A percentile compares a stretch with the other conserved stretches of the same genome.
Evolutionary conservation across 257 asterid genomes (phyloP).

Genomic region (Nicotiana noctiflora): DNA sequence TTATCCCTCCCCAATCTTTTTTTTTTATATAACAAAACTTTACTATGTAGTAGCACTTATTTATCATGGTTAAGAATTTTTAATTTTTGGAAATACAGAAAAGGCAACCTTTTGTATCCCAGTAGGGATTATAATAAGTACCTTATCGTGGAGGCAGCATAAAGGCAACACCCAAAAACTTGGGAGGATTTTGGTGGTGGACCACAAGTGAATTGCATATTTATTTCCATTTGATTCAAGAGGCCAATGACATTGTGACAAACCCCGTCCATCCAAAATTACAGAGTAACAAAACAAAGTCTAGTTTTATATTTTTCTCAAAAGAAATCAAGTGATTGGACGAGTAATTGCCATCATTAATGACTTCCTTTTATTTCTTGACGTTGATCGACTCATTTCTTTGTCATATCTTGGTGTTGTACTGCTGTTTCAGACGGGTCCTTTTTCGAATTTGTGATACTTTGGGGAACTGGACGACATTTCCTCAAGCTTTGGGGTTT

Average conservation of each 20-base stretch:
- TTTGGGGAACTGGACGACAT: too few relatives aligned
- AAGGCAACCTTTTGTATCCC: too few relatives aligned
- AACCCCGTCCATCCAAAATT: constrained; percentile 12
- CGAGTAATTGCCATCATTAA: not conserved
- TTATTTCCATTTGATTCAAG: not conserved
- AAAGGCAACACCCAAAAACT: not conserved
- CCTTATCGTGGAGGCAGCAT: not conserved
- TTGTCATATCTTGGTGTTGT: not conserved
- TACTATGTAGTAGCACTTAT: not conserved
- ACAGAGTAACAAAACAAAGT: not conserved
- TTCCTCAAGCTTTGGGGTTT: not conserved
- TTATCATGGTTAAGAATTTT: not conserved
- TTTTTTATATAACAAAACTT: too few relatives aligned
- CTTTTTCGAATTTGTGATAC: not conserved
- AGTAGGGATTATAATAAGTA: not conserved
- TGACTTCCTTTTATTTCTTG: not conserved
- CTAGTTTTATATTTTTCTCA: not conserved
- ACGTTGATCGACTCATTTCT: not conserved
- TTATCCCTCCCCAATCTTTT: too few relatives aligned
- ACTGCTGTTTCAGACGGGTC: not conserved
- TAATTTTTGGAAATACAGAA: too few relatives aligned
- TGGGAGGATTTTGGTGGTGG: not conserved
- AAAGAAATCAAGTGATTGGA: not conserved
- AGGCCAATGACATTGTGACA: not conserved
- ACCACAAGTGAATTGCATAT: not conserved